Base-by-base conservation (phyloP, 192 early-diverging fungal genomes). In the Allomyces macrogynus region DNA sequence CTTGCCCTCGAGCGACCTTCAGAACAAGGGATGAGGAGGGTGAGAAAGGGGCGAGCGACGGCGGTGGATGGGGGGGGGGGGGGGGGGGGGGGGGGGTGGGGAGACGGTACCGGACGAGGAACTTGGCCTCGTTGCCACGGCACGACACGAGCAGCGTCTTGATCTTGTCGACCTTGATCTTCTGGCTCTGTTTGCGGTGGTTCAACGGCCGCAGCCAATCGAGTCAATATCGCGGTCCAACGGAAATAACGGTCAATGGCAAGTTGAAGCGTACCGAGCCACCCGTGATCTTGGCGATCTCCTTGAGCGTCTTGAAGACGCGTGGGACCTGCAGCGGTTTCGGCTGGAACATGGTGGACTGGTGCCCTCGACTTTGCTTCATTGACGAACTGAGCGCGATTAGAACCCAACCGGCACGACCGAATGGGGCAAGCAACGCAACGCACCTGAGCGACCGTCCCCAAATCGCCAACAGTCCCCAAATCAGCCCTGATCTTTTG, bases 1-100 rank as follows among this genome's bases (percentile, higher is more conserved):
- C 68, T 95, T 92, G 54, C 94, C 96, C 71, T 93, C 91, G 43
- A 93, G 70, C 22, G 86, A 88, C 61, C 90, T 84, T 72, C 62
- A 63, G 16, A 0, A 2, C 3, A 10, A n/a, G n/a, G 12, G 49
- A 16, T 0, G 12, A 5, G 12, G 3, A 40, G 32, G n/a, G 32
- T 40, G 32, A 40, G 32, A 7, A 40, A 40, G 32, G 7, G 32
- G 32, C 32, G n/a, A n/a, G 7, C 32, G 32, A 40, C 7, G 8
- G 32, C 49, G 49, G 49, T 20, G 16, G 49, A 23, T 44, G 25
- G 7, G 8, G 5, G 32, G 23, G 60, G 32, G n/a, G n/a, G n/a
- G n/a, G n/a, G n/a, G n/a, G n/a, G n/a, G n/a, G n/a, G n/a, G n/a
- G n/a, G n/a, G n/a, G n/a, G n/a, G n/a, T n/a, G 32, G 32, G n/a